Conservation (phyloP, 257 asterid species). For the Solanum gracilifrons region DNA sequence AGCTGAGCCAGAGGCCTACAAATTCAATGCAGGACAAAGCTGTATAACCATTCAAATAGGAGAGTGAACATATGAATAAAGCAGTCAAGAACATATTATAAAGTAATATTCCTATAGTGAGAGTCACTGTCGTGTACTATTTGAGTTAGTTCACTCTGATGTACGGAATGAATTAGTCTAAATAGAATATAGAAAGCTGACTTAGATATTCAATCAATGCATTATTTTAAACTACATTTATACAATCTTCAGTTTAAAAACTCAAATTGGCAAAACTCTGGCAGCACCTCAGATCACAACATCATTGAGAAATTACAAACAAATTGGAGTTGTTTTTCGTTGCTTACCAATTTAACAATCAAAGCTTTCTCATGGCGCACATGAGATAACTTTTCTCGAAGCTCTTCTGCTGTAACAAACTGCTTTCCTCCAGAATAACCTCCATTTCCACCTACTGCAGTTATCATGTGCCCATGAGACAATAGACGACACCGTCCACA, state of each 20-base stretch:
- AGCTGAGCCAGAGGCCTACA: neutral
- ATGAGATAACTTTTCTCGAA: conserved; percentile 82
- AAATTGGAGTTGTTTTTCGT: neutral
- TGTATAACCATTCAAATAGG: neutral
- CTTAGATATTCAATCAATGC: neutral
- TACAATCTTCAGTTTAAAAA: neutral
- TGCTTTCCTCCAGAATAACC: conserved; percentile 98
- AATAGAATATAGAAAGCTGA: neutral
- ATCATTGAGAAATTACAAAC: neutral
- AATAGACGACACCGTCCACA: conserved; percentile 93
- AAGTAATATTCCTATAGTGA: neutral
- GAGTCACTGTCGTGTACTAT: neutral
- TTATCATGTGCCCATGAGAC: conserved; percentile 95
- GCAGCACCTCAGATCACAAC: neutral
- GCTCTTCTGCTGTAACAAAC: conserved; percentile 92
- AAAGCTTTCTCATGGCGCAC: conserved; percentile 75
- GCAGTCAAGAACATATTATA: neutral
- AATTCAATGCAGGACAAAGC: neutral
- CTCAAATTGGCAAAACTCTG: neutral
- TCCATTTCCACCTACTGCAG: conserved; percentile 99
- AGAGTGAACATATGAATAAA: neutral
- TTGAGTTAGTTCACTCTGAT: neutral
- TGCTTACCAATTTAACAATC: conserved; percentile 68
- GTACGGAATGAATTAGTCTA: neutral
- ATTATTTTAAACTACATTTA: neutral